Base-by-base conservation (phyloP, 2,329 filamentous ascomycete genomes). In the Akanthomyces dipterigenus region DNA sequence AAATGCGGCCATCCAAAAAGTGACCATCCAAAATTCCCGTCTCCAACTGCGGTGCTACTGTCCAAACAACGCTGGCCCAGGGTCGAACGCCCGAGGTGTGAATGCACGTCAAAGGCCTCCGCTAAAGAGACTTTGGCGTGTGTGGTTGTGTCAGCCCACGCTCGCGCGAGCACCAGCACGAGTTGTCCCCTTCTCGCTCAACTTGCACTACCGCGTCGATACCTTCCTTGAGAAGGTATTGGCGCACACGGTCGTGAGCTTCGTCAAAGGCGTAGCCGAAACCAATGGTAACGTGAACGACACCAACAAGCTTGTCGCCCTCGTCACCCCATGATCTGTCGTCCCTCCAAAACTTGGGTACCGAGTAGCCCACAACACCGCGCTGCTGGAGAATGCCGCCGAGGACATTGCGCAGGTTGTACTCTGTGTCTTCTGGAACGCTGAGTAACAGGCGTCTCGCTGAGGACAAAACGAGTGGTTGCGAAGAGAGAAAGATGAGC, bases 321-420 rank as follows among this genome's bases (percentile, higher is more conserved):
- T 73, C 70, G 24, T 76, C 76, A 9, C 70, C 75, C 3, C 75
- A 74, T 20, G 73, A 75, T 12, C 83, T 77, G 64, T 96, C 92
- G 67, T 96, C 91, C 16, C 95, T 78, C 95, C 95, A 99, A 70
- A 98, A 97, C 68, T 92, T 89, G 8, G 93, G 93, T 1, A 90
- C 90, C 1, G 89, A 83, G 69, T 97, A 98, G 57, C 89, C 88
- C 0, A 89, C 87, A 0, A 99, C 93, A 0, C 93, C 95, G 36
- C 90, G 82, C 63, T 98, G 79, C 55, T 88, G 88, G 53, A 88
- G 87, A 9, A 99, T 86, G 6, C 93, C 93, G 2, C 91, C 88
- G 11, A 99, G 80, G 0, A 89, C 89, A 70, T 95, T 92, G 62
- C 95, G 89, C 61, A 98, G 82, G 63, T 85, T 88, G 72, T 97